Evolutionary conservation across 2,329 filamentous ascomycete species (phyloP).

Genomic region (Sphaerostilbella broomeana): DNA sequence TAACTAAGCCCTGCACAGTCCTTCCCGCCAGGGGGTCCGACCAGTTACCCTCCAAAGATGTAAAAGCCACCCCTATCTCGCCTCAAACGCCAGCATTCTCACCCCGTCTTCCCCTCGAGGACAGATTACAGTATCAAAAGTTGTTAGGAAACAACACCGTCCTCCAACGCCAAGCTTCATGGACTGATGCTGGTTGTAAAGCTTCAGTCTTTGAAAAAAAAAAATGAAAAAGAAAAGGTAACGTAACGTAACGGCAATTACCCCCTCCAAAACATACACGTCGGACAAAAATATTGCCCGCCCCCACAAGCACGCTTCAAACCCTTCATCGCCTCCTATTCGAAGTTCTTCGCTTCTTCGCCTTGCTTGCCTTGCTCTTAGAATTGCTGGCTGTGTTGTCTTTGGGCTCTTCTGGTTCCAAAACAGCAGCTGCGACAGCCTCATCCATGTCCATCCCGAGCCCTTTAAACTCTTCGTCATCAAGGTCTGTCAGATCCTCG

Average conservation of each 20-base stretch:
- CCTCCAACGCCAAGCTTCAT: conserved; percentile 4
- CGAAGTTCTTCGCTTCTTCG: conserved; percentile 30
- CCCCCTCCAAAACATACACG: too few relatives aligned
- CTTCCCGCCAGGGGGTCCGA: too few relatives aligned
- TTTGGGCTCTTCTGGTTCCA: conserved; percentile 21
- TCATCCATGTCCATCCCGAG: conserved; percentile 51
- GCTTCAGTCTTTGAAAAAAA: conserved; percentile 10
- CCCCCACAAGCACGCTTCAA: too few relatives aligned
- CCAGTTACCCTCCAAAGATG: not conserved
- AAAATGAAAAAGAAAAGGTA: conserved; percentile 10
- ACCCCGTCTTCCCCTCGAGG: not conserved
- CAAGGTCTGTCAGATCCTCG: conserved; percentile 85
- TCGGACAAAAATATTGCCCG: too few relatives aligned
- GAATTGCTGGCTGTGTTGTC: conserved; percentile 17
- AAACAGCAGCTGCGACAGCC: conserved; percentile 22
- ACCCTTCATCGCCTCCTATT: conserved; percentile 30
- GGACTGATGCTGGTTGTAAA: not conserved
- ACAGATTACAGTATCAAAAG: conserved; percentile 13
- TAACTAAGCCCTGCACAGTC: too few relatives aligned
- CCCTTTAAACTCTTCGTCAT: conserved; percentile 80
- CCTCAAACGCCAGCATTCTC: conserved; percentile 1
- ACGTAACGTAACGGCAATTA: too few relatives aligned
- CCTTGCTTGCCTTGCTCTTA: conserved; percentile 24
- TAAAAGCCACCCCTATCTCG: not conserved
- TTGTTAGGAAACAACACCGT: not conserved